These are phyloP conservation scores for Suhomyces choctaworum DNA, from an alignment of 1,139 yeast genomes.

Conservation along the genomic window DNA sequence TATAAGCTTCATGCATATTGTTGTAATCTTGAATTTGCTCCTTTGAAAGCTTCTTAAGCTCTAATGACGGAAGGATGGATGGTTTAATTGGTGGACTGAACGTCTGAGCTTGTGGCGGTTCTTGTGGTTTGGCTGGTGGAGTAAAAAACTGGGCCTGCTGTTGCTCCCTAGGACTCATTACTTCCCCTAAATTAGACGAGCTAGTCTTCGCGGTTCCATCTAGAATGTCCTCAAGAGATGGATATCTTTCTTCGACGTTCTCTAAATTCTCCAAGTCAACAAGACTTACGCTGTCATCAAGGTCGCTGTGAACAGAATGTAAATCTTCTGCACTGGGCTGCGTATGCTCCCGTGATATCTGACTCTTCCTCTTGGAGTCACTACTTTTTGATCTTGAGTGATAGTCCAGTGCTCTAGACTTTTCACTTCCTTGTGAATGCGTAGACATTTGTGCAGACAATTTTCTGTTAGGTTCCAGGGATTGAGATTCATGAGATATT, in stretches of 20 bases:
- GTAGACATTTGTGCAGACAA: background rate
- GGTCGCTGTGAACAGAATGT: background rate
- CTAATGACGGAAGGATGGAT: constrained; percentile 17
- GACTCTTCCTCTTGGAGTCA: constrained; percentile 5
- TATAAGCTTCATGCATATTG: constrained; percentile 25
- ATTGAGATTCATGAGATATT: background rate
- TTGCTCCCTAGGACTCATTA: constrained; percentile 1
- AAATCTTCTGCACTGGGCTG: background rate
- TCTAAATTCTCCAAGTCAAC: constrained; percentile 39
- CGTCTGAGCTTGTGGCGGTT: background rate
- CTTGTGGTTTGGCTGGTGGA: constrained; percentile 1
- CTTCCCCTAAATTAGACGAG: background rate
- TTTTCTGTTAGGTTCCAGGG: background rate
- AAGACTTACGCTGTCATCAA: constrained; percentile 22
- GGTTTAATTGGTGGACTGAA: constrained; percentile 21
- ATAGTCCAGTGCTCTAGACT: background rate
- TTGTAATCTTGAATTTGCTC: constrained; percentile 29
- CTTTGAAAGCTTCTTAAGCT: constrained; percentile 20
- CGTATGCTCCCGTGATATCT: background rate
- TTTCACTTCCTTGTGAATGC: background rate
- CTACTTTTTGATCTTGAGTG: constrained; percentile 2
- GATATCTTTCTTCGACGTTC: constrained; percentile 45
- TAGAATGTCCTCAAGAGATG: constrained; percentile 41
- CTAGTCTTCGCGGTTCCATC: constrained; percentile 10
- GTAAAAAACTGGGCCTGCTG: too few relatives aligned